Percentiles rank a stretch among this genome's conserved stretches.
Conservation (phyloP, 495 filamentous ascomycete species). For the Aspergillus kassunensis region DNA sequence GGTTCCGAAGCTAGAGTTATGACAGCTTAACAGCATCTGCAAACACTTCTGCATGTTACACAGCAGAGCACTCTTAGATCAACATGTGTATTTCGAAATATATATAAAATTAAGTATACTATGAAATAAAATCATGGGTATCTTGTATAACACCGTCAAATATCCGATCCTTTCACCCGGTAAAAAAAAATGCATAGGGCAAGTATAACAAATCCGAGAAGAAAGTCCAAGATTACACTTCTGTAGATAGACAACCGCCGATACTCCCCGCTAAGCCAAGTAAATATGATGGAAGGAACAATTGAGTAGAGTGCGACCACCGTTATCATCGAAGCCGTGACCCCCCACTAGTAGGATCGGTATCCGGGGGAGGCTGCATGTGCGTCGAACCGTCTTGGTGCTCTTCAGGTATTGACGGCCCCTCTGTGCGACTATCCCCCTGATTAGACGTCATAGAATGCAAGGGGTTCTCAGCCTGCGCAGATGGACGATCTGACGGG, state of each 20-base stretch:
- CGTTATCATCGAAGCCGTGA: conserved; percentile 3
- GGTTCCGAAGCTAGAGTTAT: conserved; percentile 1
- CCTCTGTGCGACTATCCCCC: neutral
- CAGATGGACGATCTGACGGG: neutral
- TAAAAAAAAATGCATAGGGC: neutral
- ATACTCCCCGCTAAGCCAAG: conserved; percentile 21
- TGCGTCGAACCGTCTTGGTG: neutral
- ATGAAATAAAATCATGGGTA: conserved; percentile 14
- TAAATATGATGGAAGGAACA: conserved; percentile 1
- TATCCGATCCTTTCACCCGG: neutral
- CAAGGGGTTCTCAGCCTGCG: neutral
- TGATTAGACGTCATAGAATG: neutral
- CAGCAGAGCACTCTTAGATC: too few species aligned
- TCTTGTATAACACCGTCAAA: conserved; percentile 8
- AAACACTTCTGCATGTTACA: neutral
- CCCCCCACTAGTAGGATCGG: conserved; percentile 1
- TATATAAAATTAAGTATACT: too few species aligned
- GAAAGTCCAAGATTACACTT: conserved; percentile 6
- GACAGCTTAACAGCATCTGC: neutral
- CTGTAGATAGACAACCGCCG: conserved; percentile 4
- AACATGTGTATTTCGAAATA: too few species aligned
- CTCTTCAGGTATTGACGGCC: neutral
- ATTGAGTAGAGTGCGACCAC: neutral
- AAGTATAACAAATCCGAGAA: conserved; percentile 4
- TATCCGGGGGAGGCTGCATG: neutral